Conservation (phyloP, 139 green algal genomes). For the Diplosphaera chodatii region DNA sequence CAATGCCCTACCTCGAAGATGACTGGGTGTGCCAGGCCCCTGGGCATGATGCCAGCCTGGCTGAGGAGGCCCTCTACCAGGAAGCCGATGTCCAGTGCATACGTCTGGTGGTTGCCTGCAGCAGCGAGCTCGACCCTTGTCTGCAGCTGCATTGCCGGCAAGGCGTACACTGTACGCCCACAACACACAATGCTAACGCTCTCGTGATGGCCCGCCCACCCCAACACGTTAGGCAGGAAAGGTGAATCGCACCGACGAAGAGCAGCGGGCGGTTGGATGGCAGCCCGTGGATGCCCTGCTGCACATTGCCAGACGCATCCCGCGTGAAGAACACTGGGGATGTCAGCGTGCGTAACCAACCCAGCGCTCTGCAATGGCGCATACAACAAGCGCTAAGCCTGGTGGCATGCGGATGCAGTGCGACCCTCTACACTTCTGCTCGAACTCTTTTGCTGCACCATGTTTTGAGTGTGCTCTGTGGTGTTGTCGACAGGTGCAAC, state of each 20-base stretch:
- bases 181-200: no score
- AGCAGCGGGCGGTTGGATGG: conserved; percentile 54
- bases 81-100: conserved; percentile 67
- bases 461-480: no score
- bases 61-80: conserved; percentile 14
- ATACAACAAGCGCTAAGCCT: conserved; percentile 1
- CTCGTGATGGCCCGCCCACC: no score
- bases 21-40: conserved; percentile 37
- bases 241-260: conserved; percentile 62
- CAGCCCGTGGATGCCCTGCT: conserved; percentile 27
- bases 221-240: no score
- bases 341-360: conserved; percentile 34
- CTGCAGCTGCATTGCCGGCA: no score
- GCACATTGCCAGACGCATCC: conserved; percentile 28
- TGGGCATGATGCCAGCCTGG: conserved; percentile 10
- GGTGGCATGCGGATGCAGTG: no score
- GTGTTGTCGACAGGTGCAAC: no score
- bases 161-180: no score
- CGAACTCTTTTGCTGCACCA: no score
- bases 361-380: conserved; percentile 9
- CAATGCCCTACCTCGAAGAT: conserved; percentile 53
- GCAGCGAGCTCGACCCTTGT: neutral
- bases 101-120: conserved; percentile 84
- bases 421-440: neutral
- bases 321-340: conserved; percentile 82